Evolutionary conservation across 2,329 filamentous ascomycete species (phyloP).

Genomic region (Aspergillus ruber): DNA sequence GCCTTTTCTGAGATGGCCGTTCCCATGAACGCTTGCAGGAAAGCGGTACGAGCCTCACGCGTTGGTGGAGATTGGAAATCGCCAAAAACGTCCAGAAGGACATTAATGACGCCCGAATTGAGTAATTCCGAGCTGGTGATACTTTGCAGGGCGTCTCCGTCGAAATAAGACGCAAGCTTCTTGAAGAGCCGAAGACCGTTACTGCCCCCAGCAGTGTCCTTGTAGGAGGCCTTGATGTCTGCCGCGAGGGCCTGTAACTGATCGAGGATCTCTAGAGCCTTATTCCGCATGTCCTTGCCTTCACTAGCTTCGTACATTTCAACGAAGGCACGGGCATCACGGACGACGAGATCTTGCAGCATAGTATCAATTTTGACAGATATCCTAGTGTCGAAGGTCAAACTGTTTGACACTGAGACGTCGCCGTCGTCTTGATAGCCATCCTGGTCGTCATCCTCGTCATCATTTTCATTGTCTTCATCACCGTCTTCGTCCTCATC

Average conservation of each 20-base stretch:
- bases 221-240: constrained; percentile 67
- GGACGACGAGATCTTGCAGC: constrained; percentile 66
- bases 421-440: constrained; percentile 38
- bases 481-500: constrained; percentile 51
- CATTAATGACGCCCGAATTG: constrained; percentile 80
- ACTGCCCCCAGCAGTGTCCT: constrained; percentile 30
- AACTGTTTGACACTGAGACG: constrained; percentile 63
- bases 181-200: constrained; percentile 64
- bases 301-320: constrained; percentile 74
- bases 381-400: constrained; percentile 46
- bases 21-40: constrained; percentile 90
- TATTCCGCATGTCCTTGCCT: constrained; percentile 67
- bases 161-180: constrained; percentile 74
- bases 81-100: constrained; percentile 75
- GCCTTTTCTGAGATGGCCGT: constrained; percentile 55
- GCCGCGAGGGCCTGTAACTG: constrained; percentile 65
- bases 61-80: constrained; percentile 48
- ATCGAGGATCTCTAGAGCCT: constrained; percentile 68
- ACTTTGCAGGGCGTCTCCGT: constrained; percentile 80
- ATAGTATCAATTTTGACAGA: constrained; percentile 40
- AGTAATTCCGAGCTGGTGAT: constrained; percentile 93
- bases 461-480: constrained; percentile 46
- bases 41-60: constrained; percentile 65
- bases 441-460: constrained; percentile 49
- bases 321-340: constrained; percentile 75